phyloP scores from a whole-genome alignment of 176 grass and related monocot species.

The Areca catechu region DNA sequence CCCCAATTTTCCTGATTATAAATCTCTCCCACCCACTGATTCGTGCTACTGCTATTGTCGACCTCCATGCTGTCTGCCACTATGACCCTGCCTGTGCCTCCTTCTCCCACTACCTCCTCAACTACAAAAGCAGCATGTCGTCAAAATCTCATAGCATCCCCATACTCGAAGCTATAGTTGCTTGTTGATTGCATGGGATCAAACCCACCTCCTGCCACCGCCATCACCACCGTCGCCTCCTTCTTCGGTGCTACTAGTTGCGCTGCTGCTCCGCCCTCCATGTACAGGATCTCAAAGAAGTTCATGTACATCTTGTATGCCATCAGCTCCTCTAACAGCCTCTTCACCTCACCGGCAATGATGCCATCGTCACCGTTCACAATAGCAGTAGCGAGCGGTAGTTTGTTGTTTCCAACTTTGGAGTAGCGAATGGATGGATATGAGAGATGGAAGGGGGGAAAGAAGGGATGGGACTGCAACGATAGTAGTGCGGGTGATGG shows the following conservation, averaged over 20 bases:
- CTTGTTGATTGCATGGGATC: no score
- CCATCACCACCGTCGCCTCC: not conserved
- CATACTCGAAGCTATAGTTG: not conserved
- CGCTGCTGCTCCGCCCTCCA: not conserved
- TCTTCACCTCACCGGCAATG: not conserved
- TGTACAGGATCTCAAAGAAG: slow-evolving; percentile 1
- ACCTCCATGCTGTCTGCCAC: no score
- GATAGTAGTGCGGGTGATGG: not conserved
- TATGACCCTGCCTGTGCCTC: no score
- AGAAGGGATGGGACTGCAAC: no score
- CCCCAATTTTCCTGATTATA: no score
- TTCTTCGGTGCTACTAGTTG: no score
- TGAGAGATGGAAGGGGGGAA: not conserved
- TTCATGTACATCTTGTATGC: slow-evolving; percentile 6
- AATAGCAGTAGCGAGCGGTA: no score
- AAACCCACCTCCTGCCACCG: slow-evolving; percentile 9
- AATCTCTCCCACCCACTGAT: no score
- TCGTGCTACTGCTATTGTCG: no score
- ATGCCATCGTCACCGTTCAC: no score
- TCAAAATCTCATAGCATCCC: not conserved
- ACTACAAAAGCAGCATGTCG: not conserved
- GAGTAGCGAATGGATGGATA: not conserved
- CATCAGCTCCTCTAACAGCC: slow-evolving; percentile 5
- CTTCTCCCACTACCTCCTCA: no score
- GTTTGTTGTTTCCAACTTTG: no score